phyloP scores from a whole-genome alignment of 1,284 basidiomycete genomes.

The Puccinia horiana region DNA sequence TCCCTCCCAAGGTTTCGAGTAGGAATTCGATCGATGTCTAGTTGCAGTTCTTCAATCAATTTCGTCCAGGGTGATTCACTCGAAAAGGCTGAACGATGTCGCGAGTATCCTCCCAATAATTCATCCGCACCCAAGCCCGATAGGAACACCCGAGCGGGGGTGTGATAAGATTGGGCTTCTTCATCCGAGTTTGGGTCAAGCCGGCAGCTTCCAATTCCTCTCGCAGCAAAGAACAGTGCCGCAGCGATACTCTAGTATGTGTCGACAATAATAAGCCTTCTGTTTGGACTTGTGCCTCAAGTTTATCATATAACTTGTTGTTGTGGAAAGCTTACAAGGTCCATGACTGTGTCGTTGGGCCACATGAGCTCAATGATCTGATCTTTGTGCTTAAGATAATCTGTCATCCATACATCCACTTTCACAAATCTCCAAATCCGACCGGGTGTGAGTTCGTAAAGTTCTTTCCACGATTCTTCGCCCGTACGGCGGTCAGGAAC shows the following conservation, averaged over 20 bases:
- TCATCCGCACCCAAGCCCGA: slow-evolving; percentile 95
- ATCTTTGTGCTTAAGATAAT: slow-evolving; percentile 46
- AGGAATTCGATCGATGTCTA: slow-evolving; percentile 40
- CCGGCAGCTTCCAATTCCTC: slow-evolving; percentile 66
- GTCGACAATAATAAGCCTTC: not conserved
- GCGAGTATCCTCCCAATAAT: slow-evolving; percentile 86
- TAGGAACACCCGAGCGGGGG: slow-evolving; percentile 77
- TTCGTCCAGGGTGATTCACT: slow-evolving; percentile 35
- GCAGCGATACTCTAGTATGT: slow-evolving; percentile 79
- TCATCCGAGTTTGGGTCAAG: not conserved
- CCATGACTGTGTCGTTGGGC: slow-evolving; percentile 69
- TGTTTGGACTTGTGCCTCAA: not conserved
- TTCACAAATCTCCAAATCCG: slow-evolving; percentile 83
- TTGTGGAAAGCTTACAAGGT: slow-evolving; percentile 67
- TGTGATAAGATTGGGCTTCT: slow-evolving; percentile 64
- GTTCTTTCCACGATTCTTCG: slow-evolving; percentile 72
- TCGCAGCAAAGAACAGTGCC: slow-evolving; percentile 88
- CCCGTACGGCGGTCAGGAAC: slow-evolving; percentile 89
- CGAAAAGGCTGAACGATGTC: slow-evolving; percentile 76
- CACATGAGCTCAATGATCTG: slow-evolving; percentile 49
- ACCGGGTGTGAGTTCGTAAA: slow-evolving; percentile 70
- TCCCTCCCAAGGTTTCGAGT: slow-evolving; percentile 41
- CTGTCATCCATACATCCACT: slow-evolving; percentile 38
- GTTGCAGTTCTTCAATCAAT: slow-evolving; percentile 38
- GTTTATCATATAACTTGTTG: not conserved